Base-by-base conservation (phyloP, 1,284 basidiomycete species). In the Hortiboletus rubellus region DNA sequence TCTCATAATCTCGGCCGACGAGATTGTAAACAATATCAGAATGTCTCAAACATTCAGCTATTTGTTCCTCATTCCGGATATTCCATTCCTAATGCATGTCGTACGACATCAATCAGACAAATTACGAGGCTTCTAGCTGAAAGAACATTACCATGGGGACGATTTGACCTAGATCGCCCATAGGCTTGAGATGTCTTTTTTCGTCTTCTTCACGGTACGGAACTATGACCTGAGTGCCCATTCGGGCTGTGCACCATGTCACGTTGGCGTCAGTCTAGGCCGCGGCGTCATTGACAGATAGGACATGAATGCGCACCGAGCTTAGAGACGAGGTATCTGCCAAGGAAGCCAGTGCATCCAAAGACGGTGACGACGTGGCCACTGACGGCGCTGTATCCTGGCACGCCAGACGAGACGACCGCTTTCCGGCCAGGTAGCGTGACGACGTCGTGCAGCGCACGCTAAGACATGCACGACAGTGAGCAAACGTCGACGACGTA, bases 121-220 rank as follows among this genome's bases (percentile, higher is more conserved):
- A 65, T 67, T 53, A 45, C 17, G 27, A 7, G 24, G 31, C 46
- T 59, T 50, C 41, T 45, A 24, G 31, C 50, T 22, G 37, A 57
- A 48, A 34, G 43, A 36, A 56, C 1, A 61, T 59, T 66, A 95
- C 94, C 86, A 98, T 87, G 62, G 94, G 87, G 55, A 98, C 92
- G 63, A 99, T 90, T 79, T 98, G 95, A 33, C 97, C 97, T 55
- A 99, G 82, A 78, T 99, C 97, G 51, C 97, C 97, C 84, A 91
- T 93, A 10, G 93, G 89, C 76, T 89, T 92, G 70, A 99, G 79
- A 72, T 92, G 86, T 60, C 97, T 83, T 74, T 92, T 95, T 72
- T 94, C 90, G 72, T 99, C 95, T 73, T 96, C 94, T 66, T 98
- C 95, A 36, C 97, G 85, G 80, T 98, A 98, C 11, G 97, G 96